Evolutionary conservation across 345 rosid genomes (phyloP).

Genomic region (Linum lewisii): DNA sequence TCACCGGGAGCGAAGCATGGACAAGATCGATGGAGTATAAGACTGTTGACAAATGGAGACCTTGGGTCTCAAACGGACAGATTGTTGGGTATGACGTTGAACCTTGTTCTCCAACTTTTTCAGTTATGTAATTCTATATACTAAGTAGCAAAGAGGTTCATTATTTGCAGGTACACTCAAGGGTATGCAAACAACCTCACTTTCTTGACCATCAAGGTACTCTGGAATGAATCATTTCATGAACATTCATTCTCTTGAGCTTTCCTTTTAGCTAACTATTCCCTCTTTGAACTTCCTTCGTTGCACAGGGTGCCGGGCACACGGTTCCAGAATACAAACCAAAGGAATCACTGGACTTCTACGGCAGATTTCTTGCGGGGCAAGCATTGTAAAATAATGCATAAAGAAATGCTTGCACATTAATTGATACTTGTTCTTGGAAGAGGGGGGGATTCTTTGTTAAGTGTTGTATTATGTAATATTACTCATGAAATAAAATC

Average conservation of each 20-base stretch:
- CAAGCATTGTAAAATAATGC: constrained; percentile 24
- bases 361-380: constrained; percentile 61
- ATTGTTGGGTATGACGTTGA: constrained; percentile 90
- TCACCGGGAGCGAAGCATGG: constrained; percentile 87
- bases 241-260: no score
- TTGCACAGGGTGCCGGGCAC: constrained; percentile 76
- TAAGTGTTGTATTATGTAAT: no score
- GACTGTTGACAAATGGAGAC: constrained; percentile 71
- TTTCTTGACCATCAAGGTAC: constrained; percentile 73
- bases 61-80: constrained; percentile 59
- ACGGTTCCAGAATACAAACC: constrained; percentile 89
- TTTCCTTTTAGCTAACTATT: background rate
- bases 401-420: background rate
- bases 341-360: constrained; percentile 62
- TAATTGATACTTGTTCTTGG: no score
- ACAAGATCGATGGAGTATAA: constrained; percentile 70
- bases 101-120: no score
- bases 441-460: no score
- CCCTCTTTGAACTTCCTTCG: background rate
- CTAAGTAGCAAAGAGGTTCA: background rate
- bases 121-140: no score
- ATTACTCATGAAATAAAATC: no score
- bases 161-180: constrained; percentile 41
- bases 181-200: constrained; percentile 75
- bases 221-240: background rate